These are phyloP conservation scores for Eucalyptus polybractea DNA, from an alignment of 345 rosid species.

Conservation along the genomic window DNA sequence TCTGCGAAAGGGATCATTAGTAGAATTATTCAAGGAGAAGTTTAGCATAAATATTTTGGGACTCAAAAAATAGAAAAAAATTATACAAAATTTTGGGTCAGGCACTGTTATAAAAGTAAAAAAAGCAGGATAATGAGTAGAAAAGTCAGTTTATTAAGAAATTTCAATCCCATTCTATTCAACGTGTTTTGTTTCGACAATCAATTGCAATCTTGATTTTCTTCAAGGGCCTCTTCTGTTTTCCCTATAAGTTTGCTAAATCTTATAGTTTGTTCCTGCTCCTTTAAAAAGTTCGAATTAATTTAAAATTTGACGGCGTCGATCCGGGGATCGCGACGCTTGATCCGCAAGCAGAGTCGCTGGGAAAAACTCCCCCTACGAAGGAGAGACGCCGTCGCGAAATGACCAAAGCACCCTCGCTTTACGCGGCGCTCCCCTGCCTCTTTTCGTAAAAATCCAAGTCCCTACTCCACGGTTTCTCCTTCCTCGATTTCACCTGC, in stretches of 20 bases:
- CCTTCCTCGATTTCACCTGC: neutral
- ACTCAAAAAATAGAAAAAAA: too few species aligned
- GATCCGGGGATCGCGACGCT: neutral
- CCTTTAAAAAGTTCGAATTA: neutral
- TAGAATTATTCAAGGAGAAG: too few species aligned
- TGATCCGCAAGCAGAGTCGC: neutral
- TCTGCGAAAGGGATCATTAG: too few species aligned
- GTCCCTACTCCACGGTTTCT: neutral
- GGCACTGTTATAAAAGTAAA: too few species aligned
- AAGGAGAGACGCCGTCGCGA: neutral
- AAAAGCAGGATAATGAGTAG: too few species aligned
- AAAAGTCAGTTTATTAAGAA: rapidly evolving
- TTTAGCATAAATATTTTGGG: too few species aligned
- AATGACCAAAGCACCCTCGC: neutral
- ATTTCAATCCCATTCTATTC: rapidly evolving
- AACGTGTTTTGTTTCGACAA: neutral
- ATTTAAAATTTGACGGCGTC: neutral
- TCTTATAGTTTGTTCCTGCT: neutral
- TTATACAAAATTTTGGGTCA: too few species aligned
- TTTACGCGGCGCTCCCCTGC: neutral
- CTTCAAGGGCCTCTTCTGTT: neutral
- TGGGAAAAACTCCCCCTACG: neutral
- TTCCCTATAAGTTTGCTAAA: neutral
- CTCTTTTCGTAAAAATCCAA: neutral
- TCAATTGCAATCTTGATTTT: neutral